Conservation (phyloP, 129 eudicot genomes). For the Escallonia rubra region DNA sequence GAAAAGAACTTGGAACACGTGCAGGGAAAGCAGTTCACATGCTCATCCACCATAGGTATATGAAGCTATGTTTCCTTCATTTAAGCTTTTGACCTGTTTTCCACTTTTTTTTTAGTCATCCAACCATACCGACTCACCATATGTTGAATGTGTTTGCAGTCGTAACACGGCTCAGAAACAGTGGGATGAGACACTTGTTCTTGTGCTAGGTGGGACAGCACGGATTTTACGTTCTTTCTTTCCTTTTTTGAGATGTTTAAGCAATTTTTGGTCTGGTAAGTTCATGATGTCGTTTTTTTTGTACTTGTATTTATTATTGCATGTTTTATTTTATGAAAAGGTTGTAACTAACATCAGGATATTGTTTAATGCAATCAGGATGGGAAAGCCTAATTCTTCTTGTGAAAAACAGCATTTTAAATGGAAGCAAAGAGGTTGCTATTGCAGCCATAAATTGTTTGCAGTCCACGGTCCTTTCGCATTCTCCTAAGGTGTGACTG, state of each 20-base stretch:
- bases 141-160: slow-evolving; percentile 37
- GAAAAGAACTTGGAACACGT: slow-evolving; percentile 95
- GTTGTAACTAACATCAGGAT: slow-evolving; percentile 6
- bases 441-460: slow-evolving; percentile 94
- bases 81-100: neutral
- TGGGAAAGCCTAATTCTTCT: slow-evolving; percentile 82
- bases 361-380: slow-evolving; percentile 38
- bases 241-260: slow-evolving; percentile 58
- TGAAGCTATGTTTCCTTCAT: slow-evolving; percentile 8
- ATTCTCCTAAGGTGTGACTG: slow-evolving; percentile 72
- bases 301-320: neutral
- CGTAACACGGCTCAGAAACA: slow-evolving; percentile 99
- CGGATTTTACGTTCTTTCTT: slow-evolving; percentile 87
- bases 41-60: slow-evolving; percentile 98
- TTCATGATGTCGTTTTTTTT: neutral
- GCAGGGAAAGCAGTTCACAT: slow-evolving; percentile 98
- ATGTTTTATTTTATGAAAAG: neutral
- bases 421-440: slow-evolving; percentile 96
- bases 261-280: slow-evolving; percentile 83
- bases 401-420: slow-evolving; percentile 65
- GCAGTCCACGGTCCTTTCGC: slow-evolving; percentile 88
- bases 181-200: slow-evolving; percentile 98
- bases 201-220: slow-evolving; percentile 86
- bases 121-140: neutral
- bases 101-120: slow-evolving; percentile 1